Evolutionary conservation across 805 yeast species (phyloP).

Genomic region (Candida sonorensis): DNA sequence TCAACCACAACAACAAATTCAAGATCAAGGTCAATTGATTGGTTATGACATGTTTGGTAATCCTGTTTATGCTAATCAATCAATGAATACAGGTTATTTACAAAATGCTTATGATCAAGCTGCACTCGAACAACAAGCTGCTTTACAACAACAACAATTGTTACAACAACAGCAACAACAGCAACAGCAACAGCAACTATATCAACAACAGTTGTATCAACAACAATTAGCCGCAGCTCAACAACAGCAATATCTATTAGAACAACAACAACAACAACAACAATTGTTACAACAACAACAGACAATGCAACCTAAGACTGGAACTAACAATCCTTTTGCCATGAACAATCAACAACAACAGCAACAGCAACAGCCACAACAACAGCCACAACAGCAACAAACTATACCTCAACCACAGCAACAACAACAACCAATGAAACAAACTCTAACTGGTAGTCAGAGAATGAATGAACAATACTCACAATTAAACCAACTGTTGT

Average conservation of each 20-base stretch:
- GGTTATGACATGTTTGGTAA: conserved; percentile 60
- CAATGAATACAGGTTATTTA: conserved; percentile 49
- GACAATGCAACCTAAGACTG: no score
- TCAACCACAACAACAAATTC: conserved; percentile 19
- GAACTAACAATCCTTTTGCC: no score
- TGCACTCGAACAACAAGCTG: conserved; percentile 12
- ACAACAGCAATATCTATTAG: conserved; percentile 11
- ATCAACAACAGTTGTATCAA: conserved; percentile 15
- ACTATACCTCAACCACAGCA: conserved; percentile 23
- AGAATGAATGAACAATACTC: conserved; percentile 52
- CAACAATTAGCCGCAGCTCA: conserved; percentile 14
- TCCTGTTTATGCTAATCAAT: conserved; percentile 46
- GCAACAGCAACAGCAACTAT: conserved; percentile 14
- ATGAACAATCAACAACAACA: no score
- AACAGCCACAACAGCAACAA: conserved; percentile 10
- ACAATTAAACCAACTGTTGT: conserved; percentile 71
- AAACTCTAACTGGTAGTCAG: conserved; percentile 47
- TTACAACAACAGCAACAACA: conserved; percentile 15
- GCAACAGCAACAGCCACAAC: conserved; percentile 21
- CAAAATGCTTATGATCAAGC: conserved; percentile 35
- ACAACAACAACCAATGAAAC: conserved; percentile 32
- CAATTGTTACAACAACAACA: conserved; percentile 33
- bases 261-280: conserved; percentile 21
- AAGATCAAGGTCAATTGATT: conserved; percentile 24
- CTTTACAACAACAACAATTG: conserved; percentile 21